Base-by-base conservation (phyloP, 2,329 filamentous ascomycete species). In the Xylariaceae sp. region DNA sequence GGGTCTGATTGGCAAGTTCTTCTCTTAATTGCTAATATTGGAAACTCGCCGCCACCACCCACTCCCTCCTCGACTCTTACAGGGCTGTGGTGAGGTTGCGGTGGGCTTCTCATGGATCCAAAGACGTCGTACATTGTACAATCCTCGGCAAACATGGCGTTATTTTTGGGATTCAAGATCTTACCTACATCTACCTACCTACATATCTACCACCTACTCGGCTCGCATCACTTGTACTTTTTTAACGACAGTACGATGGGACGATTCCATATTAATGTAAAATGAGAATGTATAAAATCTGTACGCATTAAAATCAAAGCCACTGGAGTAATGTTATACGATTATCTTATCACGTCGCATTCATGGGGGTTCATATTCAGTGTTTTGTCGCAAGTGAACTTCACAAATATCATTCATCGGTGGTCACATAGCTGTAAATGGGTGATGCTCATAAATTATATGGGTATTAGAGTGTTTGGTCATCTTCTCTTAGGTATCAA, bases 1-100 rank as follows among this genome's bases (percentile, higher is more conserved):
- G 49, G 59, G 55, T 13, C 70, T 70, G 39, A 70, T 79, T 51
- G 74, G 75, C 53, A 77, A 75, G 67, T 74, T 77, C 65, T 80
- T 78, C 64, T 75, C 76, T 54, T 78, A 68, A 68, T 30, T 30
- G 23, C 23, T 30, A 30, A 30, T 30, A 30, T 5, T 30, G 23
- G 23, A 30, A 30, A 30, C 23, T 5, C 23, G 23, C 23, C 3
- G 23, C 23, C 23, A 6, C 23, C 23, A 5, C 23, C 23, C 1
- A 2, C 23, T 30, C 23, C 23, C 23, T 30, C 23, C 23, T 30
- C 23, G 3, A 30, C 23, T 30, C 23, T 30, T 30, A 30, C 23
- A 30, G 23, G 23, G 23, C 23, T 30, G 23, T 30, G 23, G 23
- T 30, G 23, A 6, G 23, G 23, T 30, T 30, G 23, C 23, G 23